Conservation (phyloP, 140 eudicot species). For the Bidens hawaiensis region DNA sequence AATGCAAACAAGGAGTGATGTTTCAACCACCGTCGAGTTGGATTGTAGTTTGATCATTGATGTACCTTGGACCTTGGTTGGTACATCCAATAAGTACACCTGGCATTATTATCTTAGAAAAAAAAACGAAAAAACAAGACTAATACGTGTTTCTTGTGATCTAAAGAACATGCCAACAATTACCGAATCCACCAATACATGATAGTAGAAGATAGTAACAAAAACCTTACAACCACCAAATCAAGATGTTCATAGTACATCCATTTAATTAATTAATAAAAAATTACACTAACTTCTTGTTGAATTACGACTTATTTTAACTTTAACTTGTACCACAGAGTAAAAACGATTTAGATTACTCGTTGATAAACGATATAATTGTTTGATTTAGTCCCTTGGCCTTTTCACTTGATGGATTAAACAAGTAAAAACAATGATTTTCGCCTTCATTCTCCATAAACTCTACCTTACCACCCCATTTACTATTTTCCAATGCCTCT, state of each 20-base stretch:
- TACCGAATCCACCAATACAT: neutral
- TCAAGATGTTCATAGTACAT: neutral
- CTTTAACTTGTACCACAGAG: too few relatives aligned
- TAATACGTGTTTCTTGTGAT: neutral
- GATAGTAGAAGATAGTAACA: neutral
- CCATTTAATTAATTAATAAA: neutral
- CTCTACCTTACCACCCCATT: constrained; percentile 38
- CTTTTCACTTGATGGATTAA: constrained; percentile 32
- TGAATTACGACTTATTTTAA: too few relatives aligned
- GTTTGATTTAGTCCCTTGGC: constrained; percentile 8
- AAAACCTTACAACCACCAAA: neutral
- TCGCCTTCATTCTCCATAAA: constrained; percentile 41
- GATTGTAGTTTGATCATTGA: neutral
- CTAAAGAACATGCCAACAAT: neutral
- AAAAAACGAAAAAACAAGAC: neutral
- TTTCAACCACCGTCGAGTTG: neutral
- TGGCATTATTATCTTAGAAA: too few relatives aligned
- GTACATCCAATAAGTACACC: neutral
- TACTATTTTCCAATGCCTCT: constrained; percentile 30
- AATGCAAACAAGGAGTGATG: neutral
- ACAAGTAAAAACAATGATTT: constrained; percentile 45
- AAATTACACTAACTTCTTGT: too few relatives aligned
- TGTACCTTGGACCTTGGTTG: neutral
- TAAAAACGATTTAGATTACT: neutral
- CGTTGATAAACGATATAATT: constrained; percentile 17